Evolutionary conservation across 306 rosid genomes (phyloP), one percentile per base, ranked within the genome.

Genomic region (Amphicarpaea edgeworthii): DNA sequence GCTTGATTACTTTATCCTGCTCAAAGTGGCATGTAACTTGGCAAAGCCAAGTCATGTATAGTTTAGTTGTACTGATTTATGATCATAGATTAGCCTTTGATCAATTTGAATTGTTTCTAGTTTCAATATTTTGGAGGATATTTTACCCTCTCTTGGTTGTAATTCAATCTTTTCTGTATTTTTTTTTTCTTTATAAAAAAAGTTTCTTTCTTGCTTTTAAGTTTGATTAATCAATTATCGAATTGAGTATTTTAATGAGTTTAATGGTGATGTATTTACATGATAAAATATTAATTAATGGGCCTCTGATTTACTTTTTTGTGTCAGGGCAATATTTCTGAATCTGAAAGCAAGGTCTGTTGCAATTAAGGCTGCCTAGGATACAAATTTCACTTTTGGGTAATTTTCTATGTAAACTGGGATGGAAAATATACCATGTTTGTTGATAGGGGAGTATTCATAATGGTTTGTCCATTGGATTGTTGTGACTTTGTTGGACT

Each of bases 291-390:
- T 30, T 68, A 63, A 37, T 53, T 75, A 68, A 79, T 54, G 69
- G 41, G 59, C 9, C 63, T 57, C 17, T 59, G 30, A n/a, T 76
- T 68, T 78, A 34, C n/a, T 77, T 63, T 70, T 16, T 84, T 69
- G 81, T 42, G 40, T 41, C 92, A 94, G 96, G 97, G 96, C 84
- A 53, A 86, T 95, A 81, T 95, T 95, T 83, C 86, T 95, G 70
- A 90, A 92, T 85, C 88, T 89, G 77, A 92, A 92, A 86, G 97
- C 98, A 81, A 85, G 91, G 72, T 82, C 96, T 4, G 92, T 51
- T 67, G 86, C 89, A 50, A 70, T 86, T 38, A 94, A 92, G 88
- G 89, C 68, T 1, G 90, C 66, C 3, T 91, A 87, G 77, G 70
- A 42, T 32, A 30, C 37, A 50, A 72, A 7, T 75, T 4, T 72